A percentile compares a stretch with the other conserved stretches of the same genome.
Evolutionary conservation across 1,284 basidiomycete species (phyloP).

Genomic region (Melampsora occidentalis): DNA sequence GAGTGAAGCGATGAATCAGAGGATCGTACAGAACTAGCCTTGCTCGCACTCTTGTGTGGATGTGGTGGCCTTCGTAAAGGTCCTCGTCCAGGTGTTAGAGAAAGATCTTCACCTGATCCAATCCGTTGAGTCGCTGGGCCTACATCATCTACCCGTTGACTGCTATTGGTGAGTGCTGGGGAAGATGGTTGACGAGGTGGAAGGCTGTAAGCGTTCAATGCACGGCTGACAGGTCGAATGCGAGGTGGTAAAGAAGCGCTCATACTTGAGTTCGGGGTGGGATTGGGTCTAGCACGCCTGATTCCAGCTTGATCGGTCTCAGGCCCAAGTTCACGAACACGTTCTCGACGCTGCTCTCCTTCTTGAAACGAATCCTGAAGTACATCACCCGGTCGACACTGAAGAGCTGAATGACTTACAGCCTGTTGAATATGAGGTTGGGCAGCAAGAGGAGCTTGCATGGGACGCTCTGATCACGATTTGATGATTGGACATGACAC

Average conservation of each 20-base stretch:
- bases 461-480: slow-evolving; percentile 11
- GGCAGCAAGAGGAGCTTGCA: slow-evolving; percentile 24
- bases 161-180: neutral
- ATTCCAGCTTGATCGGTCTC: slow-evolving; percentile 20
- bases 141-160: neutral
- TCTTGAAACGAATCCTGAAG: slow-evolving; percentile 22
- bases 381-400: slow-evolving; percentile 34
- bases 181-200: neutral
- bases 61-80: neutral
- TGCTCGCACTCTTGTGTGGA: neutral
- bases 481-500: no score
- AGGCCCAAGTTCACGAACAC: slow-evolving; percentile 25
- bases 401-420: slow-evolving; percentile 12
- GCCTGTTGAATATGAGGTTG: slow-evolving; percentile 33
- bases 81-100: neutral
- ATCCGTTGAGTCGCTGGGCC: neutral
- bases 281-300: slow-evolving; percentile 23
- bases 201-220: neutral
- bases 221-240: neutral
- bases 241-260: neutral
- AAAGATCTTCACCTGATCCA: neutral
- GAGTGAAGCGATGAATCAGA: slow-evolving; percentile 13
- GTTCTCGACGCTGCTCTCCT: slow-evolving; percentile 17
- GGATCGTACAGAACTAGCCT: slow-evolving; percentile 1
- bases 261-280: slow-evolving; percentile 26